phyloP scores from a whole-genome alignment of 2,329 filamentous ascomycete species.

The Metarhizium humberi region DNA sequence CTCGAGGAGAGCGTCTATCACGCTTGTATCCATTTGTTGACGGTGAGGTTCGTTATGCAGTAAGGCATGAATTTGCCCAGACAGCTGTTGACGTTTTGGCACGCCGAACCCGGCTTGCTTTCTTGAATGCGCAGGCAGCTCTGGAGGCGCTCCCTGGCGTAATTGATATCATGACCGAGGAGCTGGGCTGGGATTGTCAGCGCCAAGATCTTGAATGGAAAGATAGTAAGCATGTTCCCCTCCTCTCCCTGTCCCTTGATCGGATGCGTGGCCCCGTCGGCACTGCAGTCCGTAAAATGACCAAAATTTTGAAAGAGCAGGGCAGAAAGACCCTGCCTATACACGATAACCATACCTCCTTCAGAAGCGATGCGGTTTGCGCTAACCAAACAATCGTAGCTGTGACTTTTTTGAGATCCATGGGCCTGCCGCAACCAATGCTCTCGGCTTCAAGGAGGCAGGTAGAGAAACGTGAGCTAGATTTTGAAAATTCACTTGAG shows the following conservation, averaged over 20 bases:
- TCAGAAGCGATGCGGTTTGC: neutral
- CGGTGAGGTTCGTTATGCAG: conserved; percentile 81
- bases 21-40: conserved; percentile 83
- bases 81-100: conserved; percentile 84
- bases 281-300: neutral
- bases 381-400: conserved; percentile 26
- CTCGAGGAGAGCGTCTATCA: conserved; percentile 71
- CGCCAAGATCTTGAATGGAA: conserved; percentile 76
- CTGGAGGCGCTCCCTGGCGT: conserved; percentile 76
- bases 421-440: conserved; percentile 55
- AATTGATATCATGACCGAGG: conserved; percentile 82
- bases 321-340: neutral
- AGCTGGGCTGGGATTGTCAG: conserved; percentile 66
- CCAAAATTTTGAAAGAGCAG: neutral
- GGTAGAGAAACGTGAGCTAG: conserved; percentile 51
- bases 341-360: neutral
- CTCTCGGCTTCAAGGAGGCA: conserved; percentile 47
- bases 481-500: conserved; percentile 46
- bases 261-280: neutral
- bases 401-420: conserved; percentile 51
- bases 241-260: neutral
- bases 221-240: conserved; percentile 41
- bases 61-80: conserved; percentile 82
- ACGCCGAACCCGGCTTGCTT: conserved; percentile 74
- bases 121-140: conserved; percentile 84